Evolutionary conservation across 208 protist genomes (phyloP).

Genomic region (Crithidia sp.): DNA sequence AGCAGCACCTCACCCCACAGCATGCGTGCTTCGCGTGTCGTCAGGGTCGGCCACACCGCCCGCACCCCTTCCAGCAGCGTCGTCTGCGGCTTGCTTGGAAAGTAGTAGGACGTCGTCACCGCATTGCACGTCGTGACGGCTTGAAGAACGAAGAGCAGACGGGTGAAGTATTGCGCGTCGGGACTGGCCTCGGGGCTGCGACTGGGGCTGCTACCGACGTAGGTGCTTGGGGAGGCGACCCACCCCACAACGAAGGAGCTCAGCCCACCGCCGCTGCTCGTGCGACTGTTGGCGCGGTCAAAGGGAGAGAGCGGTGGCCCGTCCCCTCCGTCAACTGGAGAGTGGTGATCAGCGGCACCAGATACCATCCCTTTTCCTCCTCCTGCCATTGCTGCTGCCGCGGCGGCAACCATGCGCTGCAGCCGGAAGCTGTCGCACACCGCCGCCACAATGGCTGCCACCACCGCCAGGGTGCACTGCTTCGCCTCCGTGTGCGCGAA

Average conservation of each 20-base stretch:
- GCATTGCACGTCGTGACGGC: constrained; percentile 29
- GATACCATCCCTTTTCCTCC: not conserved
- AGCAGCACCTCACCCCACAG: constrained; percentile 44
- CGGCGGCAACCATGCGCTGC: constrained; percentile 24
- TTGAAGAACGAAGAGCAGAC: constrained; percentile 29
- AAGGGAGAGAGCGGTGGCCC: not conserved
- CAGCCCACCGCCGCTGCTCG: constrained; percentile 5
- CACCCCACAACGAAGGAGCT: constrained; percentile 24
- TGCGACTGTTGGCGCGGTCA: not conserved
- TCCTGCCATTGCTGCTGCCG: not conserved
- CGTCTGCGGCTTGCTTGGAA: constrained; percentile 63
- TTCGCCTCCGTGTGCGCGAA: constrained; percentile 39
- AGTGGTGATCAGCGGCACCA: not conserved
- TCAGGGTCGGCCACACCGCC: constrained; percentile 60
- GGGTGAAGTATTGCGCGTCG: constrained; percentile 20
- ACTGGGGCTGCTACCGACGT: too few species aligned
- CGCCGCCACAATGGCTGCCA: constrained; percentile 47
- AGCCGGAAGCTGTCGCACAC: constrained; percentile 60
- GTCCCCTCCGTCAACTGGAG: not conserved
- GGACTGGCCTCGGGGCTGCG: too few species aligned
- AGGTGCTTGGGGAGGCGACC: not conserved
- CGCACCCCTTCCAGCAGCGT: constrained; percentile 54
- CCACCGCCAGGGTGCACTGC: constrained; percentile 59
- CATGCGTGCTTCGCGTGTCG: constrained; percentile 31
- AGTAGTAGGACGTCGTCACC: constrained; percentile 63